Conservation (phyloP, 108 stramenopile genomes). For the Mediolabrus comicus region DNA sequence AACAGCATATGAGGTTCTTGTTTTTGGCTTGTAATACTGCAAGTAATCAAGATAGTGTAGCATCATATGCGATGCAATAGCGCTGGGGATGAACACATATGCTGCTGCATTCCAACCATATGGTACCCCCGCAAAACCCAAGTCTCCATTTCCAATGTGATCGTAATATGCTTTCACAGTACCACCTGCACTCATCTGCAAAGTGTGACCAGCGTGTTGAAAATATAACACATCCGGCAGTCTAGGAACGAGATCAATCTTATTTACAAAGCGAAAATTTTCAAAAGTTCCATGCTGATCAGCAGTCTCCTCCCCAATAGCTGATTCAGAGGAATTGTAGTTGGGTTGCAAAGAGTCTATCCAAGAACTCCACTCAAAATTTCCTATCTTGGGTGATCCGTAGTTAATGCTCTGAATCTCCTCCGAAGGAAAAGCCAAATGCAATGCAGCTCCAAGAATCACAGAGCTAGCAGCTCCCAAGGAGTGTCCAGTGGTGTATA, state of each 20-base stretch:
- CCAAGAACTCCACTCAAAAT: slow-evolving; percentile 55
- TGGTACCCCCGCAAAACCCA: slow-evolving; percentile 59
- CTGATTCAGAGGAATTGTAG: slow-evolving; percentile 9
- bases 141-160: slow-evolving; percentile 59
- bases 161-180: slow-evolving; percentile 48
- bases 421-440: slow-evolving; percentile 31
- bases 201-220: slow-evolving; percentile 80
- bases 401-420: slow-evolving; percentile 66
- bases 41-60: slow-evolving; percentile 36
- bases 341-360: slow-evolving; percentile 43
- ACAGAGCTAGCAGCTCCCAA: slow-evolving; percentile 79
- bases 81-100: slow-evolving; percentile 61
- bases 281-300: slow-evolving; percentile 9
- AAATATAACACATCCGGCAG: slow-evolving; percentile 62
- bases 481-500: slow-evolving; percentile 76
- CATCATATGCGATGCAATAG: slow-evolving; percentile 48
- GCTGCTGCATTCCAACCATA: slow-evolving; percentile 65
- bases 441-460: slow-evolving; percentile 65
- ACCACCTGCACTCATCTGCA: slow-evolving; percentile 58
- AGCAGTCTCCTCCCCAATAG: slow-evolving; percentile 47
- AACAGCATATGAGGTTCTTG: slow-evolving; percentile 17
- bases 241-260: slow-evolving; percentile 76
- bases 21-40: slow-evolving; percentile 20
- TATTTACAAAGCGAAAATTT: slow-evolving; percentile 54
- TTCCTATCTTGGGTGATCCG: slow-evolving; percentile 81